A percentile compares a stretch with the other conserved stretches of the same genome.
Evolutionary conservation across 768 basidiomycete species (phyloP).

Genomic region (Auricularia sp.): DNA sequence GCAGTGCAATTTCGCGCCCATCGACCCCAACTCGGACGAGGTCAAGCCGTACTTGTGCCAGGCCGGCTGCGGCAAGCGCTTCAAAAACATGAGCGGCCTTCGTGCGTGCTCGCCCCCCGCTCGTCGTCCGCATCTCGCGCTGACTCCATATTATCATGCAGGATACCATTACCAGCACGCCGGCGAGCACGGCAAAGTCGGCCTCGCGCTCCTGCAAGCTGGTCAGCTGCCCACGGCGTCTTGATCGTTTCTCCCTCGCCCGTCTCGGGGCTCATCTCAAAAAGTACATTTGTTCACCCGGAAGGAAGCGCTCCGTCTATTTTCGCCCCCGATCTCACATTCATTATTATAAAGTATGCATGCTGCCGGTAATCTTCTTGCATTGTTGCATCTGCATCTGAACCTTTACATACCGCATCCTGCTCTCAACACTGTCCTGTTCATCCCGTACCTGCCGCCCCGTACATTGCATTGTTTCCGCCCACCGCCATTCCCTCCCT

Average conservation of each 20-base stretch:
- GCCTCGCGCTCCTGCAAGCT: constrained; percentile 71
- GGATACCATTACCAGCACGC: constrained; percentile 93
- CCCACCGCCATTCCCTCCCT: too few species aligned
- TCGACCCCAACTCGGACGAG: constrained; percentile 52
- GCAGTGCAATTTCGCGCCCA: constrained; percentile 86
- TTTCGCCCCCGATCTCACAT: neutral
- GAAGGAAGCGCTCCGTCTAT: neutral
- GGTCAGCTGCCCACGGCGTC: constrained; percentile 35
- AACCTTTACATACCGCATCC: neutral
- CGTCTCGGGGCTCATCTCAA: too few species aligned
- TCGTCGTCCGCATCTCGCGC: neutral
- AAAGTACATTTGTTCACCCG: too few species aligned
- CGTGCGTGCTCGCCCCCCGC: constrained; percentile 23
- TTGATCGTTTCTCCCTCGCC: neutral
- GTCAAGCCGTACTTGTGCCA: constrained; percentile 79
- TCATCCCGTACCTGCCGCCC: too few species aligned
- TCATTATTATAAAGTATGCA: constrained; percentile 2
- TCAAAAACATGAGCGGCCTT: constrained; percentile 98
- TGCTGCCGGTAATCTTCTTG: neutral
- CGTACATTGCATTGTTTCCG: too few species aligned
- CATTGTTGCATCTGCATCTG: neutral
- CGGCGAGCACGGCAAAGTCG: constrained; percentile 88
- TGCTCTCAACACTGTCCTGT: neutral
- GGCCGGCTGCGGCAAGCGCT: constrained; percentile 76
- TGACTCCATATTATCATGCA: neutral